These are phyloP conservation scores for Pythium grandisporangium DNA, from an alignment of 352 stramenopile genomes.

Conservation along the genomic window DNA sequence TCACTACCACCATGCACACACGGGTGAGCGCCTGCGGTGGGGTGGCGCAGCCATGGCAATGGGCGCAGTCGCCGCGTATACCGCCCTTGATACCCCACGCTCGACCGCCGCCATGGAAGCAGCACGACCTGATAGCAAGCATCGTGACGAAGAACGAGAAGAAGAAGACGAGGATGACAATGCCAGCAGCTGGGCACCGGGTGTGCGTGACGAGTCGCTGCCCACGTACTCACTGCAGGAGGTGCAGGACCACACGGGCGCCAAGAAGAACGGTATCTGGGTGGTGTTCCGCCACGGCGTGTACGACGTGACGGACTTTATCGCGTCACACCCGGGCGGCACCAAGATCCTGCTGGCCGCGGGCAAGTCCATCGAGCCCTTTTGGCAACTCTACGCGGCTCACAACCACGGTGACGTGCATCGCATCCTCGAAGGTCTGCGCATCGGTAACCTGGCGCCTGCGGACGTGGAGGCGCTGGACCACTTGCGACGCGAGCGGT, in stretches of 20 bases:
- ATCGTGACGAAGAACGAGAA: no score
- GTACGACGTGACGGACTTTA: slow-evolving; percentile 97
- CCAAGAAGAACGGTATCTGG: slow-evolving; percentile 80
- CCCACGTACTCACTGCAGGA: slow-evolving; percentile 63
- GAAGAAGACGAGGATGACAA: neutral
- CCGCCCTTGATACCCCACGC: no score
- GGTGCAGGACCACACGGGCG: slow-evolving; percentile 62
- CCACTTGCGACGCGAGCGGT: slow-evolving; percentile 68
- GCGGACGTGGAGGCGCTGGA: slow-evolving; percentile 86
- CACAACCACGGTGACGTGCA: slow-evolving; percentile 93
- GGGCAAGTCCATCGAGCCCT: slow-evolving; percentile 84
- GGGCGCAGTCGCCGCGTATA: no score
- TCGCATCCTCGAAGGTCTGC: slow-evolving; percentile 86
- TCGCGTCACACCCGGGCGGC: slow-evolving; percentile 89
- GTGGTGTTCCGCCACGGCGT: slow-evolving; percentile 92
- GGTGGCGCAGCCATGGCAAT: no score
- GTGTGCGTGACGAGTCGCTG: slow-evolving; percentile 25
- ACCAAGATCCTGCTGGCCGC: slow-evolving; percentile 87
- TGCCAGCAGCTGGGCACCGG: slow-evolving; percentile 6
- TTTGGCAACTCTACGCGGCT: slow-evolving; percentile 95
- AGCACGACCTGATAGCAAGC: no score
- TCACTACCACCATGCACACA: no score
- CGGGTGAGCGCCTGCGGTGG: no score
- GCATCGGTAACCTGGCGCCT: slow-evolving; percentile 85
- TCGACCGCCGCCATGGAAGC: no score